phyloP scores from a whole-genome alignment of 176 grass and related monocot genomes.

The Chloris gayana region DNA sequence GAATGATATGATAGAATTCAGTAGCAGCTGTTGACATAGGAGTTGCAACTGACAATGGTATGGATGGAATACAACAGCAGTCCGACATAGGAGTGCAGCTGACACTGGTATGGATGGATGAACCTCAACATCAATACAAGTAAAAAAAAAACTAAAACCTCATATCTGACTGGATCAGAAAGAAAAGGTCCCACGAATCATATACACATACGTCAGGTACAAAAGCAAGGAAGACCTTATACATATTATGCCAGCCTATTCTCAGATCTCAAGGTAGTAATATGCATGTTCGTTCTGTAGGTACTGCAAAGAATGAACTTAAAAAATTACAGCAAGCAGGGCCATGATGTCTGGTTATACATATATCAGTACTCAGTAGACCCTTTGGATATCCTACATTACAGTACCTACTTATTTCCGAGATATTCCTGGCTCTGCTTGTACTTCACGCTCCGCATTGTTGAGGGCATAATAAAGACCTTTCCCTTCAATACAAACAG shows the following conservation, averaged over 20 bases:
- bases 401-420: background rate
- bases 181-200: background rate
- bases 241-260: background rate
- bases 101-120: background rate
- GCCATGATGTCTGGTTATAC: background rate
- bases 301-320: background rate
- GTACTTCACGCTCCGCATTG: constrained; percentile 22
- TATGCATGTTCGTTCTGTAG: background rate
- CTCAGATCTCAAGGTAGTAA: background rate
- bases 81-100: background rate
- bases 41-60: background rate
- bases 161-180: background rate
- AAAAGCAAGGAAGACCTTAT: background rate
- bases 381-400: background rate
- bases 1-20: background rate
- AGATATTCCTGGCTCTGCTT: background rate
- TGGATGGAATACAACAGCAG: background rate
- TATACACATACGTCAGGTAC: too few species aligned
- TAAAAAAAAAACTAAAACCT: background rate
- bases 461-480: constrained; percentile 18
- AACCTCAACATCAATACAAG: background rate
- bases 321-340: background rate
- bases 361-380: background rate
- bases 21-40: background rate
- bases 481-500: constrained; percentile 46